Evolutionary conservation across 129 eudicot genomes (phyloP).

Genomic region (Chrysanthemum lavandulifolium): DNA sequence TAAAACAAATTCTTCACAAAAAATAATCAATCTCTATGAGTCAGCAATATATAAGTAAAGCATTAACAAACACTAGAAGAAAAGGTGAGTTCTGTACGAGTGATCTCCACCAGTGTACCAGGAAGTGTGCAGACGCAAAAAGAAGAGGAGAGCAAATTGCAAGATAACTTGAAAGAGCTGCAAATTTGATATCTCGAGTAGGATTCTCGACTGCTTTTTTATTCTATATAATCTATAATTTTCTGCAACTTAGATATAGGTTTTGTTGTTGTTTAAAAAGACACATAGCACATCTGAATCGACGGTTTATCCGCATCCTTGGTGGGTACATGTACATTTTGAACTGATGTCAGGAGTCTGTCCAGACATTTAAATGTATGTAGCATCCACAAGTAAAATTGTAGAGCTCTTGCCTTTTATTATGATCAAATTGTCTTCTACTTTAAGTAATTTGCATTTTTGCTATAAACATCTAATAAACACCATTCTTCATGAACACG

Average conservation of each 20-base stretch:
- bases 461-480: no score
- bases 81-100: background rate
- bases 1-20: no score
- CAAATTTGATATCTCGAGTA: slow-evolving; percentile 24
- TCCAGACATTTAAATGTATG: background rate
- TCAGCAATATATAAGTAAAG: no score
- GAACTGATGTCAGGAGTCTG: background rate
- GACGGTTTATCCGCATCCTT: background rate
- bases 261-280: background rate
- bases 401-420: background rate
- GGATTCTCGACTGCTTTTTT: slow-evolving; percentile 23
- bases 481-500: no score
- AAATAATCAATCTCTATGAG: no score
- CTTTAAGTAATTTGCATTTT: background rate
- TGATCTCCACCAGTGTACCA: background rate
- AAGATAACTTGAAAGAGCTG: slow-evolving; percentile 33
- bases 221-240: background rate
- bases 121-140: slow-evolving; percentile 9
- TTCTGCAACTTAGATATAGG: slow-evolving; percentile 18
- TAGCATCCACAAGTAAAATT: background rate
- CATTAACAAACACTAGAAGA: background rate
- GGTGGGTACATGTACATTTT: background rate
- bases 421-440: background rate
- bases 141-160: slow-evolving; percentile 12
- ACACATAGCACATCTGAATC: background rate